A percentile compares a stretch with the other conserved stretches of the same genome.
phyloP scores from a whole-genome alignment of 805 yeast species.

The Teunomyces stri region DNA sequence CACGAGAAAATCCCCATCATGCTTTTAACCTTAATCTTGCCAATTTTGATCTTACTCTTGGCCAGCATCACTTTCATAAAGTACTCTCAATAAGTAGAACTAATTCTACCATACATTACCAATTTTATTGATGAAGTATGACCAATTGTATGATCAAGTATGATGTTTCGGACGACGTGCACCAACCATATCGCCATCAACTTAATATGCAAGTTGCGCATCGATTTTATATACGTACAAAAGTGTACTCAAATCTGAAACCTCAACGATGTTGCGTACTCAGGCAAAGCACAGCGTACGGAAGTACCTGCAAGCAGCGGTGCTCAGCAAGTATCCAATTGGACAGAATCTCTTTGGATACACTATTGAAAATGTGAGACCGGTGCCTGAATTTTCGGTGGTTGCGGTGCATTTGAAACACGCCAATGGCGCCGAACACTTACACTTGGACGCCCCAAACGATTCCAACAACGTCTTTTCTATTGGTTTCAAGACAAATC shows the following conservation, averaged over 20 bases:
- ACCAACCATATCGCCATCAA: too few relatives aligned
- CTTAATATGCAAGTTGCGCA: neutral
- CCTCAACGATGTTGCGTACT: neutral
- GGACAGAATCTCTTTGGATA: constrained; percentile 68
- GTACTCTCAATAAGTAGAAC: too few relatives aligned
- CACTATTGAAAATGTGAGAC: constrained; percentile 57
- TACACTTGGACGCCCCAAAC: constrained; percentile 77
- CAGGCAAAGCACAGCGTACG: neutral
- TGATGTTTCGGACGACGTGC: too few relatives aligned
- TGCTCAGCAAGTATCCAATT: constrained; percentile 49
- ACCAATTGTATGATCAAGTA: too few relatives aligned
- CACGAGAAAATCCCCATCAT: too few relatives aligned
- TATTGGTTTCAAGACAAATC: constrained; percentile 87
- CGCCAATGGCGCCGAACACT: constrained; percentile 72
- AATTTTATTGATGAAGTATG: too few relatives aligned
- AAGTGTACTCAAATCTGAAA: neutral
- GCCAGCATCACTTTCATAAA: too few relatives aligned
- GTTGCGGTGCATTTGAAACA: constrained; percentile 77
- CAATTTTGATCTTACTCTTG: too few relatives aligned
- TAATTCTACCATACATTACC: too few relatives aligned
- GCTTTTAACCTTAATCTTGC: too few relatives aligned
- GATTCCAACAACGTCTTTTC: constrained; percentile 87
- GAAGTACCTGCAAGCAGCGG: constrained; percentile 1
- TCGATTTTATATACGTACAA: neutral
- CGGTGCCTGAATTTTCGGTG: constrained; percentile 78